A percentile compares a stretch with the other conserved stretches of the same genome.
Evolutionary conservation across 441 rosid genomes (phyloP).

Genomic region (Francoa sonchifolia): DNA sequence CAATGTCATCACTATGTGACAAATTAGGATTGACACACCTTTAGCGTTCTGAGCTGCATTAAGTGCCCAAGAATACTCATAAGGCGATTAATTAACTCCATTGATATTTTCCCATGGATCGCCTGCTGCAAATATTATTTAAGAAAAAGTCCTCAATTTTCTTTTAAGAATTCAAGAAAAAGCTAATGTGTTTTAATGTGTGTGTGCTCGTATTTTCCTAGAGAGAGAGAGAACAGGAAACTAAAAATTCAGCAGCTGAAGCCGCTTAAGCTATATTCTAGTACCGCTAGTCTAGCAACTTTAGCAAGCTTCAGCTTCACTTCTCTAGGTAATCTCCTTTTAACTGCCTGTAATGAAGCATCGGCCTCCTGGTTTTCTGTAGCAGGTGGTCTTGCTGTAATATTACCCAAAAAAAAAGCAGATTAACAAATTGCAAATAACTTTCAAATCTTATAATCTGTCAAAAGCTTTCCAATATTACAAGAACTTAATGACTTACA

Average conservation of each 20-base stretch:
- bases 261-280: constrained; percentile 1
- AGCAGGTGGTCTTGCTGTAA: constrained; percentile 75
- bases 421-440: constrained; percentile 7
- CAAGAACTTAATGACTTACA: constrained; percentile 39
- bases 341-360: constrained; percentile 52
- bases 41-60: constrained; percentile 86
- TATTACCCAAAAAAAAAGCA: constrained; percentile 11
- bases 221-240: neutral
- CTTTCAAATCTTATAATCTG: constrained; percentile 5
- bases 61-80: constrained; percentile 89
- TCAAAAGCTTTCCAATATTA: constrained; percentile 1
- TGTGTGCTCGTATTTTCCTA: neutral
- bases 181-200: neutral
- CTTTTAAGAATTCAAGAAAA: constrained; percentile 3
- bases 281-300: constrained; percentile 95
- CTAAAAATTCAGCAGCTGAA: neutral
- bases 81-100: constrained; percentile 74
- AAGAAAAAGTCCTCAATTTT: too few species aligned
- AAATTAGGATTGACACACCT: constrained; percentile 33
- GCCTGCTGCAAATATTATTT: constrained; percentile 56
- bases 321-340: constrained; percentile 92
- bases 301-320: constrained; percentile 79
- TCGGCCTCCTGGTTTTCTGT: constrained; percentile 79
- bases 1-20: constrained; percentile 5
- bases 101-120: constrained; percentile 75